Conservation (phyloP, 202 grass and related monocot genomes). For the Musa balbisiana region DNA sequence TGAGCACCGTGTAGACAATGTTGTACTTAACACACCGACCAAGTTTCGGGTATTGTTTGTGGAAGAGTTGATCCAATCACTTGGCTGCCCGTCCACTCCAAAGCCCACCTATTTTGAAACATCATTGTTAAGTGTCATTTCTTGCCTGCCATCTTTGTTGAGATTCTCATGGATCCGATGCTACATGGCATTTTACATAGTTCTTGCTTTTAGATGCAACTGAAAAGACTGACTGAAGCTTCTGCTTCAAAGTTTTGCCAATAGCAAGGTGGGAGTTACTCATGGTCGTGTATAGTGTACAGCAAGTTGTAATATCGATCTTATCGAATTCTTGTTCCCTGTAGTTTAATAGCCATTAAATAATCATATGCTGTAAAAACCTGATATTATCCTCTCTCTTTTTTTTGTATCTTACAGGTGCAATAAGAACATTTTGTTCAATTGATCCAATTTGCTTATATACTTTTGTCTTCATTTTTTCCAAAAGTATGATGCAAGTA, state of each 20-base stretch:
- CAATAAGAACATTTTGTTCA: no score
- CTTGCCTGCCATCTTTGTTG: constrained; percentile 17
- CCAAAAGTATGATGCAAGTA: no score
- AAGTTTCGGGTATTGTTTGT: constrained; percentile 57
- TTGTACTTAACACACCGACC: constrained; percentile 56
- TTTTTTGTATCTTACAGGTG: no score
- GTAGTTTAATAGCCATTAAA: no score
- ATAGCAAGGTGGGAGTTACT: no score
- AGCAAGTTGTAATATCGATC: no score
- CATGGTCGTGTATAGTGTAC: no score
- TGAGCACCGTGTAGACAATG: constrained; percentile 81
- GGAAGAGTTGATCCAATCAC: constrained; percentile 60
- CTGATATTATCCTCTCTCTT: no score
- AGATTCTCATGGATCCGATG: constrained; percentile 52
- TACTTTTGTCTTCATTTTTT: no score
- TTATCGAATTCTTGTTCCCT: no score
- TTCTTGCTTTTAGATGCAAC: constrained; percentile 38
- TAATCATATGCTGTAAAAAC: no score
- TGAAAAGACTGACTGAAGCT: constrained; percentile 39
- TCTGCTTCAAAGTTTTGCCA: constrained; percentile 19
- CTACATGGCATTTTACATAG: constrained; percentile 40
- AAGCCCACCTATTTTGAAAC: constrained; percentile 81
- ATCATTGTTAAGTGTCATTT: constrained; percentile 16
- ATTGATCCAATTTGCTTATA: no score
- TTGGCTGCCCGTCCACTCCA: constrained; percentile 52